Conservation (phyloP, 257 asterid genomes). For the Knoxia roxburghii region DNA sequence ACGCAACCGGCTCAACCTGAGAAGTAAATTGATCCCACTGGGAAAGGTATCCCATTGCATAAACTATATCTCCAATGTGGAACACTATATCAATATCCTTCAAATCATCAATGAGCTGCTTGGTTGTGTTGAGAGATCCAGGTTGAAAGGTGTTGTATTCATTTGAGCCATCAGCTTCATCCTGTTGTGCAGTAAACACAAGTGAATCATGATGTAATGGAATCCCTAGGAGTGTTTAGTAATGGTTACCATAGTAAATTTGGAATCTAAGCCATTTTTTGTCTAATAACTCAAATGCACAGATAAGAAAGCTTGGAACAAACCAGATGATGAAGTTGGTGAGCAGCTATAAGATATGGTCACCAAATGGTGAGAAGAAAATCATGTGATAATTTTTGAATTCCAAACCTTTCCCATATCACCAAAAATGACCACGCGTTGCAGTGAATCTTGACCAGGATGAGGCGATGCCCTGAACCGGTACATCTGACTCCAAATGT, state of each 20-base stretch:
- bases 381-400: not conserved
- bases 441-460: slow-evolving; percentile 91
- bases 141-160: slow-evolving; percentile 75
- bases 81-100: slow-evolving; percentile 74
- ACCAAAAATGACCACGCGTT: no score
- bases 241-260: no score
- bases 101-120: slow-evolving; percentile 60
- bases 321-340: not conserved
- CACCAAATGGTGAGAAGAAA: not conserved
- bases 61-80: no score
- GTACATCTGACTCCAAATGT: slow-evolving; percentile 55
- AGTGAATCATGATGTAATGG: not conserved
- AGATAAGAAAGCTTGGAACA: no score
- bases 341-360: not conserved
- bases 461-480: slow-evolving; percentile 83
- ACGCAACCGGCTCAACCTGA: slow-evolving; percentile 78
- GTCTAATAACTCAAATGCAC: not conserved
- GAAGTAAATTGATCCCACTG: slow-evolving; percentile 97
- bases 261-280: not conserved
- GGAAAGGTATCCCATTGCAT: slow-evolving; percentile 81
- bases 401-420: slow-evolving; percentile 86
- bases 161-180: slow-evolving; percentile 89
- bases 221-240: not conserved
- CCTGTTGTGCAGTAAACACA: slow-evolving; percentile 33
- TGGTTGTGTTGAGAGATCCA: slow-evolving; percentile 83